Percentiles rank a stretch among this genome's conserved stretches.
Conservation (phyloP, 75 land plant species). For the Gnetum montanum region DNA sequence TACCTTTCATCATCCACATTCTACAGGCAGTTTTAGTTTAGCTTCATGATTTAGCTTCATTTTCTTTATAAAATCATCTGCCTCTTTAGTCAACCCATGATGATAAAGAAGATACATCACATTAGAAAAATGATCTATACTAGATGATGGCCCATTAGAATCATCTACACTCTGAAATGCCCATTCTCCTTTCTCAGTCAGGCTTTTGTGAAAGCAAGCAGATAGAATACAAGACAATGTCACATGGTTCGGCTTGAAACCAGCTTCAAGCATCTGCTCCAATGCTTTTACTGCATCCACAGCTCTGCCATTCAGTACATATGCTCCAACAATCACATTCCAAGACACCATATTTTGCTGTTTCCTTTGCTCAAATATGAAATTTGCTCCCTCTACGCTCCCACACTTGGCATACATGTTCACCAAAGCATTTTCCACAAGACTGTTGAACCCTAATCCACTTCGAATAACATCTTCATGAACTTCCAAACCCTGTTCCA, state of each 20-base stretch:
- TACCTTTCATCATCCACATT: too few relatives aligned
- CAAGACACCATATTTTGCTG: constrained; percentile 9
- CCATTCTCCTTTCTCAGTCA: constrained; percentile 10
- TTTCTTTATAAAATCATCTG: constrained; percentile 4
- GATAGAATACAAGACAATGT: constrained; percentile 8
- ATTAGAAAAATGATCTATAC: constrained; percentile 11
- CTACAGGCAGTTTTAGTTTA: too few relatives aligned
- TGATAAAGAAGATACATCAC: constrained; percentile 17
- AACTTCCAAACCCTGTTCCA: constrained; percentile 11
- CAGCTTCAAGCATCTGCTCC: constrained; percentile 4
- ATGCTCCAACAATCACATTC: constrained; percentile 15
- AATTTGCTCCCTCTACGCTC: neutral
- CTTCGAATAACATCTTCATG: constrained; percentile 1
- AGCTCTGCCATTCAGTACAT: constrained; percentile 12
- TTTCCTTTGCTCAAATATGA: constrained; percentile 8
- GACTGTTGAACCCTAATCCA: constrained; percentile 3
- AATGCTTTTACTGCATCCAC: constrained; percentile 6
- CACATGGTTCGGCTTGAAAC: constrained; percentile 9
- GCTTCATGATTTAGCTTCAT: constrained; percentile 16
- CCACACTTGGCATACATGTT: constrained; percentile 20
- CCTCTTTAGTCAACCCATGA: constrained; percentile 9
- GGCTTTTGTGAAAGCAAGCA: constrained; percentile 17
- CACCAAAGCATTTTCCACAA: constrained; percentile 10
- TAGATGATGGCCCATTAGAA: neutral
- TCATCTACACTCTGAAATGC: constrained; percentile 4